Conservation (phyloP, 2,329 filamentous ascomycete species). For the Trichophyton equinum region DNA sequence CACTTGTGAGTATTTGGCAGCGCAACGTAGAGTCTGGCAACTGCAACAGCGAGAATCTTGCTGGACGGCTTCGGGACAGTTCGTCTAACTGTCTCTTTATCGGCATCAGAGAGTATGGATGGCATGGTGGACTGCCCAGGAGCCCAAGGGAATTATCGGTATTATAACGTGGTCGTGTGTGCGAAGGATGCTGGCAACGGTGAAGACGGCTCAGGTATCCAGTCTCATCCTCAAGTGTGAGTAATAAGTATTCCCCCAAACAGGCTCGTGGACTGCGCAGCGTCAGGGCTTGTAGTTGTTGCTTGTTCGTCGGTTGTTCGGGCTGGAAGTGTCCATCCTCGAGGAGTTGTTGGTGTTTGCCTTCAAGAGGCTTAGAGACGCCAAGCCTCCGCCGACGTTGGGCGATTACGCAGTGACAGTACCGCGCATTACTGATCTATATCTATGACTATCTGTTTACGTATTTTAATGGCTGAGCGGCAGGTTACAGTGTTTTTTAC, state of each 20-base stretch:
- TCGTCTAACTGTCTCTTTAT: constrained; percentile 93
- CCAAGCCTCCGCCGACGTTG: neutral
- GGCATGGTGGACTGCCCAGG: constrained; percentile 32
- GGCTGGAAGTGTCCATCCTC: neutral
- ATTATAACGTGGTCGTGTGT: neutral
- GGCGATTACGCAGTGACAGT: neutral
- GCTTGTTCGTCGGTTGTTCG: neutral
- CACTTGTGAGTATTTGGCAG: constrained; percentile 77
- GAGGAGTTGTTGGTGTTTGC: neutral
- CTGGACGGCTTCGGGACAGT: constrained; percentile 86
- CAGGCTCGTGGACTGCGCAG: neutral
- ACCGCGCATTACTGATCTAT: neutral
- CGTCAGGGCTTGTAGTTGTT: neutral
- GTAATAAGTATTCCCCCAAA: neutral
- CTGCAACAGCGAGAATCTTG: constrained; percentile 93
- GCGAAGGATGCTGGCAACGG: neutral
- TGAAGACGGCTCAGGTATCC: neutral
- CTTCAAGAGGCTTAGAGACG: neutral
- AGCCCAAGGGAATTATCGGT: neutral
- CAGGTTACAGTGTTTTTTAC: too few relatives aligned
- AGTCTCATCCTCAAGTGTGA: neutral
- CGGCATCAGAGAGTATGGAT: constrained; percentile 71
- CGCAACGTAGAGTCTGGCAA: constrained; percentile 85
- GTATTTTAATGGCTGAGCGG: too few relatives aligned
- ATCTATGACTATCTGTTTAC: neutral